Percentiles rank a stretch among this genome's conserved stretches.
phyloP scores from a whole-genome alignment of 2,329 filamentous ascomycete genomes.

The Karstenula rhodostoma region DNA sequence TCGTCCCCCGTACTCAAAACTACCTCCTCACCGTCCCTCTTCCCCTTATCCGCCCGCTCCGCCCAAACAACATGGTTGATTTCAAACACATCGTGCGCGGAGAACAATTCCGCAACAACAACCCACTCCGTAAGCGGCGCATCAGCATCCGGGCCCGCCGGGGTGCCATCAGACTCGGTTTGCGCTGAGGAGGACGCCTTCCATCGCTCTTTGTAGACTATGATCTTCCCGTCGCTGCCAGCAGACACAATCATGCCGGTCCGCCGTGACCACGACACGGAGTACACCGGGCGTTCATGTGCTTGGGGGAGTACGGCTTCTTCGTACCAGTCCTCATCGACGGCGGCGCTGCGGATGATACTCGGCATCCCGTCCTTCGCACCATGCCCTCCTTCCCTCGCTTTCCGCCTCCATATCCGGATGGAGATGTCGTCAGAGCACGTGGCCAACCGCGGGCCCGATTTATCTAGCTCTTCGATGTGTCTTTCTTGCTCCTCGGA shows the following conservation, averaged over 20 bases:
- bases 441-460: conserved; percentile 72
- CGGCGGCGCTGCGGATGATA: conserved; percentile 76
- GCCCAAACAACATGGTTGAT: conserved; percentile 94
- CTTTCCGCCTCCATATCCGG: conserved; percentile 76
- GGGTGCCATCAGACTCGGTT: conserved; percentile 34
- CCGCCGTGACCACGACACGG: conserved; percentile 80
- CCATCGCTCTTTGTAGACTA: conserved; percentile 76
- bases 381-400: conserved; percentile 59
- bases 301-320: conserved; percentile 75
- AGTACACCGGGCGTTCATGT: conserved; percentile 85
- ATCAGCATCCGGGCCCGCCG: conserved; percentile 29
- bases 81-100: conserved; percentile 90
- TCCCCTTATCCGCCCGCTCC: conserved; percentile 73
- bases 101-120: conserved; percentile 71
- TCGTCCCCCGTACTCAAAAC: conserved; percentile 92
- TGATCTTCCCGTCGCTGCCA: conserved; percentile 84
- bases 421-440: conserved; percentile 85
- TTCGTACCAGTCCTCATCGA: conserved; percentile 85
- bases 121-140: conserved; percentile 68
- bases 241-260: conserved; percentile 85
- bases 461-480: conserved; percentile 49
- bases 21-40: conserved; percentile 77
- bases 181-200: conserved; percentile 13
- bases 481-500: conserved; percentile 45
- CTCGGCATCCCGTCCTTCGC: conserved; percentile 76